Percentiles rank a stretch among this genome's conserved stretches.
Conservation (phyloP, 2,329 filamentous ascomycete species). For the Diaporthe longicolla region DNA sequence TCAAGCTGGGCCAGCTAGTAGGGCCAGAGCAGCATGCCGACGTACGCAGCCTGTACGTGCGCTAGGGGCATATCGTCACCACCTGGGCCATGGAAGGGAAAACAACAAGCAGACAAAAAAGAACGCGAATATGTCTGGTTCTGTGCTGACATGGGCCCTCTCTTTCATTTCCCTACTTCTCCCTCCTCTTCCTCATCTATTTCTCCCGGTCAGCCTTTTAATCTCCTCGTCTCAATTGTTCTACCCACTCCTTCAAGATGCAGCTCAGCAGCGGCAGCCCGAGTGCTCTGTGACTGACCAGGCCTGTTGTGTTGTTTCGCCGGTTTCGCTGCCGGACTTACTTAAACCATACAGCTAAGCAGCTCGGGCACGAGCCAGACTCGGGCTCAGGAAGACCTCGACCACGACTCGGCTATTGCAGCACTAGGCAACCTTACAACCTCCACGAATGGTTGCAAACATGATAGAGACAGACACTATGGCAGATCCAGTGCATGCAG, state of each 20-base stretch:
- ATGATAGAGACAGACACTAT: slow-evolving; percentile 25
- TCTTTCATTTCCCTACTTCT: background rate
- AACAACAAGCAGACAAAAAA: slow-evolving; percentile 26
- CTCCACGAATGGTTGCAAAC: slow-evolving; percentile 20
- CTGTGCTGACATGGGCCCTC: slow-evolving; percentile 20
- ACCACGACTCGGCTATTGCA: slow-evolving; percentile 3
- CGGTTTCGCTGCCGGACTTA: slow-evolving; percentile 19
- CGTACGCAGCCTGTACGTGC: background rate
- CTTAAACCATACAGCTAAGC: slow-evolving; percentile 15
- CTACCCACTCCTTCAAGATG: slow-evolving; percentile 21
- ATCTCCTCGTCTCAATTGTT: background rate
- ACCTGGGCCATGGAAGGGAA: background rate
- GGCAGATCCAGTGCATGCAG: slow-evolving; percentile 44
- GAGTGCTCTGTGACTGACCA: slow-evolving; percentile 30
- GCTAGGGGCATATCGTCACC: background rate
- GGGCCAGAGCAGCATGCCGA: slow-evolving; percentile 11
- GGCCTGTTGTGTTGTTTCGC: slow-evolving; percentile 7
- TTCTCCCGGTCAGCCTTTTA: background rate
- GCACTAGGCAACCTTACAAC: background rate
- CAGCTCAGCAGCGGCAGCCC: slow-evolving; percentile 11
- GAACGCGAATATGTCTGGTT: slow-evolving; percentile 23
- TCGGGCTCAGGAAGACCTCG: slow-evolving; percentile 4
- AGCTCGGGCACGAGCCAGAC: slow-evolving; percentile 4
- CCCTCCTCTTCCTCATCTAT: background rate
- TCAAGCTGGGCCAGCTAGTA: background rate